phyloP scores from a whole-genome alignment of 1,284 basidiomycete species.

The Cryptococcus sp. region DNA sequence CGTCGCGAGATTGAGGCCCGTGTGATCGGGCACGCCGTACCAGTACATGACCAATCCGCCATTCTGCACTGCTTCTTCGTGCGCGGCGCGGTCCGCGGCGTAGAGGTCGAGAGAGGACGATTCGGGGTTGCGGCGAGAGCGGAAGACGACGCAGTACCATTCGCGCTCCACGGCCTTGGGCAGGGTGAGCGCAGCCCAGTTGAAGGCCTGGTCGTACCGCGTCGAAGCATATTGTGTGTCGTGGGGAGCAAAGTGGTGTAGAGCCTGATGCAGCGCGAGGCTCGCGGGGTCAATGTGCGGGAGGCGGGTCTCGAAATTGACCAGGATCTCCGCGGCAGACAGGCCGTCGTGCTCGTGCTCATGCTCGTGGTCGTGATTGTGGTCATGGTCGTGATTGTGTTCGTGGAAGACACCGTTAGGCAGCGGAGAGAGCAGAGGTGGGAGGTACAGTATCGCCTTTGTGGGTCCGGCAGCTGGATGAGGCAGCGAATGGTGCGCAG shows the following conservation, averaged over 20 bases:
- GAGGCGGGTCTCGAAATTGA: conserved; percentile 67
- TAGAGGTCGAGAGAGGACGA: conserved; percentile 63
- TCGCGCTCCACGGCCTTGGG: conserved; percentile 58
- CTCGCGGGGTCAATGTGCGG: conserved; percentile 80
- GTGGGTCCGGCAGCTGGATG: conserved; percentile 42
- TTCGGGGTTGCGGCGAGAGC: conserved; percentile 68
- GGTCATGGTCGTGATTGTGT: conserved; percentile 31
- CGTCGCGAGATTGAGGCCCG: conserved; percentile 85
- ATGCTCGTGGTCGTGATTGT: conserved; percentile 26
- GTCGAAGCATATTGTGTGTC: conserved; percentile 64
- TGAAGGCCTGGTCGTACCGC: conserved; percentile 76
- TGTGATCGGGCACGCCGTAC: conserved; percentile 81
- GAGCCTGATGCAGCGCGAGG: conserved; percentile 77
- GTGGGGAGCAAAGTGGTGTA: conserved; percentile 72
- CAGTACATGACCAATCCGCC: conserved; percentile 79
- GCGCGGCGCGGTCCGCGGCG: conserved; percentile 78
- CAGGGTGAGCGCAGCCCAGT: conserved; percentile 69
- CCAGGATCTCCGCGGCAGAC: background rate
- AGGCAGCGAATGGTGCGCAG: conserved; percentile 13
- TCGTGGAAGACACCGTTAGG: conserved; percentile 18
- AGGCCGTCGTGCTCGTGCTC: conserved; percentile 7
- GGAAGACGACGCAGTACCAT: conserved; percentile 88
- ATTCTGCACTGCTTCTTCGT: conserved; percentile 84
- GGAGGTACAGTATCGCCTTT: conserved; percentile 70
- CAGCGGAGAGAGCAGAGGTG: conserved; percentile 74